A percentile compares a stretch with the other conserved stretches of the same genome.
These are phyloP conservation scores for Elsinoe fawcettii DNA, from an alignment of 2,329 filamentous ascomycete genomes.

Conservation along the genomic window DNA sequence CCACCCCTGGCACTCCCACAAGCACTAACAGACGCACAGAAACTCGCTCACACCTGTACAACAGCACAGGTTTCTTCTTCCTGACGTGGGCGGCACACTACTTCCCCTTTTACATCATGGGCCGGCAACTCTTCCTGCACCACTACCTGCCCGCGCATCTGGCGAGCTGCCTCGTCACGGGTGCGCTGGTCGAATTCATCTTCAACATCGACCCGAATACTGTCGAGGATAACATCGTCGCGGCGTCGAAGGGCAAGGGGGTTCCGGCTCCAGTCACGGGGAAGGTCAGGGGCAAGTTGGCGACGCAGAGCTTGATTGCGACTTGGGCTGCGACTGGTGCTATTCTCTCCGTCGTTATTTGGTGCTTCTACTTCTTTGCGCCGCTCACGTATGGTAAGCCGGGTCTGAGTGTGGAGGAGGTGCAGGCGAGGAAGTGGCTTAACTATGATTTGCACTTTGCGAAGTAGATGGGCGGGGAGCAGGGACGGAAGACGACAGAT, in stretches of 20 bases:
- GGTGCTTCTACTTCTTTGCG: constrained; percentile 86
- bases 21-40: constrained; percentile 45
- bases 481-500: background rate
- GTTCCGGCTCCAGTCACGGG: constrained; percentile 26
- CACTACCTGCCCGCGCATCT: constrained; percentile 95
- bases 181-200: constrained; percentile 87
- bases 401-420: constrained; percentile 69
- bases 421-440: constrained; percentile 85
- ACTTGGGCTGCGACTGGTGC: constrained; percentile 72
- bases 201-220: constrained; percentile 78
- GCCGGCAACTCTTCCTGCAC: constrained; percentile 93
- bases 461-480: constrained; percentile 53
- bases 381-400: constrained; percentile 94
- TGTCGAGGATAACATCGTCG: constrained; percentile 40
- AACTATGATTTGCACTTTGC: constrained; percentile 98
- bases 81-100: constrained; percentile 96
- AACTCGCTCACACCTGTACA: constrained; percentile 88
- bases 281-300: constrained; percentile 74
- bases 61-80: constrained; percentile 99
- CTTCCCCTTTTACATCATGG: constrained; percentile 96
- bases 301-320: constrained; percentile 65
- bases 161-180: constrained; percentile 81
- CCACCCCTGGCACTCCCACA: constrained; percentile 4
- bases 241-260: constrained; percentile 28
- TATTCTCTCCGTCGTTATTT: constrained; percentile 60